These are phyloP conservation scores for Rosa hybrid DNA, from an alignment of 331 rosid species.

Conservation along the genomic window DNA sequence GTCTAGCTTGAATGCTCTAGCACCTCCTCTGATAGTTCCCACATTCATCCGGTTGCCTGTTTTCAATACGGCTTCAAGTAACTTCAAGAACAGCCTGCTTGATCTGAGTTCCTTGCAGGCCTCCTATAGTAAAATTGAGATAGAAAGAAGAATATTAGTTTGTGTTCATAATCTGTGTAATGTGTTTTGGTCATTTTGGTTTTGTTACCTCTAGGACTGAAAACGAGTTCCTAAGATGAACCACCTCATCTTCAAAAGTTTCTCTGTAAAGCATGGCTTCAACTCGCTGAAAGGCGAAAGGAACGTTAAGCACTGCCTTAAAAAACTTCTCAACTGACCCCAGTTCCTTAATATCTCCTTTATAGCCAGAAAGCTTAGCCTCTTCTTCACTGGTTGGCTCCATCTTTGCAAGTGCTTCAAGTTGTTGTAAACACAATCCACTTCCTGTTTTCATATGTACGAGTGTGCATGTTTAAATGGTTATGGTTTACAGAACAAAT, in stretches of 20 bases:
- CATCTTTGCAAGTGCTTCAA: constrained; percentile 93
- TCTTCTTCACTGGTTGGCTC: constrained; percentile 86
- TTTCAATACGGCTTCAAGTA: constrained; percentile 92
- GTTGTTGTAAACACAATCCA: constrained; percentile 69
- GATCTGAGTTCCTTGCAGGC: constrained; percentile 96
- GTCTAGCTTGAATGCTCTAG: constrained; percentile 85
- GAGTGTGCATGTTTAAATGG: background rate
- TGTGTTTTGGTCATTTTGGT: background rate
- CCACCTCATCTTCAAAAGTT: constrained; percentile 90
- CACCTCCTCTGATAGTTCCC: constrained; percentile 96
- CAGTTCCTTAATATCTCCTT: constrained; percentile 75
- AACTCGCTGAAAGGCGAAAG: constrained; percentile 72
- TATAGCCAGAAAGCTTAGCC: constrained; percentile 61
- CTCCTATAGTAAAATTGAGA: constrained; percentile 47
- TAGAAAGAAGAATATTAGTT: background rate
- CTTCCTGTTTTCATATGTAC: constrained; percentile 50
- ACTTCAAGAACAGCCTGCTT: constrained; percentile 89
- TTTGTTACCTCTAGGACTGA: constrained; percentile 84
- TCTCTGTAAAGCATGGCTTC: constrained; percentile 89
- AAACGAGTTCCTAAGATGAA: constrained; percentile 85
- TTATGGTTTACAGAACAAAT: background rate
- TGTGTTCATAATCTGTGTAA: too few species aligned
- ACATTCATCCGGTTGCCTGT: constrained; percentile 98
- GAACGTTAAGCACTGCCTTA: constrained; percentile 57
- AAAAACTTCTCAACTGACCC: constrained; percentile 90